phyloP scores from a whole-genome alignment of 345 rosid genomes.

The Populus nigra region DNA sequence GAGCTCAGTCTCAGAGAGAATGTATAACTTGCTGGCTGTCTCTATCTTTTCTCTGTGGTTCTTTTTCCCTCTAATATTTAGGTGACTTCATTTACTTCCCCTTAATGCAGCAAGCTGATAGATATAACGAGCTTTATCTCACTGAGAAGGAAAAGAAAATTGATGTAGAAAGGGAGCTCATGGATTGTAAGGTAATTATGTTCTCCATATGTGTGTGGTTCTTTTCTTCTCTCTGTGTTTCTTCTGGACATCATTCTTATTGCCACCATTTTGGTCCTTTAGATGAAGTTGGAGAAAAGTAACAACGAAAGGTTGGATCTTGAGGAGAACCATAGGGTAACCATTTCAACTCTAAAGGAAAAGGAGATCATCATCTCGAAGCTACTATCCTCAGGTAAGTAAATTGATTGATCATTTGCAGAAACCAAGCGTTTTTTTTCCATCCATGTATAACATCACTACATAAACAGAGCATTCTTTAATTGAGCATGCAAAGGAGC shows the following conservation, averaged over 20 bases:
- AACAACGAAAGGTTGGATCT: conserved; percentile 59
- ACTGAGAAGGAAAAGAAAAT: conserved; percentile 67
- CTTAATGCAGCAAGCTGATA: conserved; percentile 60
- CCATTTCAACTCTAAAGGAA: conserved; percentile 48
- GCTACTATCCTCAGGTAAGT: conserved; percentile 59
- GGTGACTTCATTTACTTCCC: conserved; percentile 12
- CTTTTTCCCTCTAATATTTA: not conserved
- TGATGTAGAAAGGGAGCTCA: conserved; percentile 57
- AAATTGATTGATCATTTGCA: conserved; percentile 1
- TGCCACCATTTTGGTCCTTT: conserved; percentile 12
- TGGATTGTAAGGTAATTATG: conserved; percentile 61
- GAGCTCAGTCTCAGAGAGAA: conserved; percentile 53
- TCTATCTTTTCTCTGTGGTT: not conserved
- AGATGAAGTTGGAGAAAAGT: conserved; percentile 58
- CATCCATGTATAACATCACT: conserved; percentile 3
- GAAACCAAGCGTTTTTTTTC: not conserved
- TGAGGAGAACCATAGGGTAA: conserved; percentile 45
- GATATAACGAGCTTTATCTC: conserved; percentile 59
- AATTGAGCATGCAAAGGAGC: conserved; percentile 59
- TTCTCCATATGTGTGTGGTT: not conserved
- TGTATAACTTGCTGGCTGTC: conserved; percentile 37
- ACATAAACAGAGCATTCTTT: conserved; percentile 54
- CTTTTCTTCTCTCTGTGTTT: not conserved
- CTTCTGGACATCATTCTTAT: not conserved
- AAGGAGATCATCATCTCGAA: conserved; percentile 60